Conservation (phyloP, 352 stramenopile species). For the Globisporangium recalcitrans region DNA sequence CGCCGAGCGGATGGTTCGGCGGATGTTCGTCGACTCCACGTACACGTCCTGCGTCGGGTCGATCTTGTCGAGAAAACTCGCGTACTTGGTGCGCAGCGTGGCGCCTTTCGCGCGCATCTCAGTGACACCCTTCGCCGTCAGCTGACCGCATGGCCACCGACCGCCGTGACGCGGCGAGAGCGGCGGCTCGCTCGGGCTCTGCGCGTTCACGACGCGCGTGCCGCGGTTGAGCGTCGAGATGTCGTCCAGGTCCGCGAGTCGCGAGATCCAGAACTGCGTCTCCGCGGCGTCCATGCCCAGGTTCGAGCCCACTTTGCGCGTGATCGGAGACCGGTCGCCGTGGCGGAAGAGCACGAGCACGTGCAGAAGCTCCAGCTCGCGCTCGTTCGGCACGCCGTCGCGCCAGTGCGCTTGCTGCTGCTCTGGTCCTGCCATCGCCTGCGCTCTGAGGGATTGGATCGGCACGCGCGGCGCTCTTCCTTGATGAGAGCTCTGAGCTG, state of each 20-base stretch:
- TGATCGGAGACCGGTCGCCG: slow-evolving; percentile 75
- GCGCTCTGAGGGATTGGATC: neutral
- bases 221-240: slow-evolving; percentile 45
- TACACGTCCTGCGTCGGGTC: slow-evolving; percentile 44
- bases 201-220: slow-evolving; percentile 31
- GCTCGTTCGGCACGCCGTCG: neutral
- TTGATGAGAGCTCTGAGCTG: neutral
- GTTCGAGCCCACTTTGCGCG: slow-evolving; percentile 36
- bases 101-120: slow-evolving; percentile 60
- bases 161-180: slow-evolving; percentile 49
- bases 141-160: slow-evolving; percentile 65
- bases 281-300: slow-evolving; percentile 41
- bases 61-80: slow-evolving; percentile 24
- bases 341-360: slow-evolving; percentile 75
- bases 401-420: neutral
- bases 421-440: slow-evolving; percentile 3
- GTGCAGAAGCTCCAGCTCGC: slow-evolving; percentile 42
- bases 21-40: slow-evolving; percentile 76
- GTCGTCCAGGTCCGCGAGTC: slow-evolving; percentile 34
- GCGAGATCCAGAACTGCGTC: slow-evolving; percentile 58
- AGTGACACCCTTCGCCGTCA: slow-evolving; percentile 57
- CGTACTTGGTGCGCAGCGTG: slow-evolving; percentile 38
- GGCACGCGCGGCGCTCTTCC: neutral
- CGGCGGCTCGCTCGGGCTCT: slow-evolving; percentile 17
- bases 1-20: slow-evolving; percentile 61